A percentile compares a stretch with the other conserved stretches of the same genome.
These are phyloP conservation scores for Scutellaria minor DNA, from an alignment of 257 asterid genomes.

Conservation along the genomic window DNA sequence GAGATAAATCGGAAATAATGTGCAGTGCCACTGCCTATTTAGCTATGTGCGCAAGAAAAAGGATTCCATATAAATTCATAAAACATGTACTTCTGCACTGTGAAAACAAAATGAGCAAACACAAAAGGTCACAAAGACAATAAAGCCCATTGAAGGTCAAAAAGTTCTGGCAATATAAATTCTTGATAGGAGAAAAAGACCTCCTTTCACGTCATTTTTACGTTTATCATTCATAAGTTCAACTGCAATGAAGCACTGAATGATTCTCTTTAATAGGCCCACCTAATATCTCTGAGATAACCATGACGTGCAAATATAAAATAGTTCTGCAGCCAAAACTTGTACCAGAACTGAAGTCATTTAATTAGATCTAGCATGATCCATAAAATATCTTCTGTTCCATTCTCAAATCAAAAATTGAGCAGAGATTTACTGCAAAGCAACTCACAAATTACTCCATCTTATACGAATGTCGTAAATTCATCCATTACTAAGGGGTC, in stretches of 20 bases:
- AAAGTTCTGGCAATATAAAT: conserved; percentile 9
- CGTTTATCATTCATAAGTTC: conserved; percentile 15
- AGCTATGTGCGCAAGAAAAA: conserved; percentile 27
- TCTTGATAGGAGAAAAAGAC: conserved; percentile 28
- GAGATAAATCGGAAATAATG: conserved; percentile 36
- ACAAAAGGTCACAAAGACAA: background rate
- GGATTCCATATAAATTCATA: conserved; percentile 7
- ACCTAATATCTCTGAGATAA: background rate
- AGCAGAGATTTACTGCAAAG: conserved; percentile 1
- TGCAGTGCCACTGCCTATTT: conserved; percentile 4
- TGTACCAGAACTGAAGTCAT: background rate
- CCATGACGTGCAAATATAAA: conserved; percentile 3
- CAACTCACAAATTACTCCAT: conserved; percentile 5
- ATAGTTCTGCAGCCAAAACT: conserved; percentile 1
- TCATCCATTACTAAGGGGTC: background rate
- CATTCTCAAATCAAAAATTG: background rate
- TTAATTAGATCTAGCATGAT: conserved; percentile 12
- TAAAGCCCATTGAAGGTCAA: conserved; percentile 4
- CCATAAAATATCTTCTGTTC: background rate
- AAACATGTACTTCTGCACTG: background rate
- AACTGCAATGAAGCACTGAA: background rate
- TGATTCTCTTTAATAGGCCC: too few relatives aligned
- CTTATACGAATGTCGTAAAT: background rate
- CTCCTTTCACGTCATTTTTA: conserved; percentile 12
- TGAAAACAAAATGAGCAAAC: conserved; percentile 5